phyloP scores from a whole-genome alignment of 305 asterid species.

The Withania somnifera region DNA sequence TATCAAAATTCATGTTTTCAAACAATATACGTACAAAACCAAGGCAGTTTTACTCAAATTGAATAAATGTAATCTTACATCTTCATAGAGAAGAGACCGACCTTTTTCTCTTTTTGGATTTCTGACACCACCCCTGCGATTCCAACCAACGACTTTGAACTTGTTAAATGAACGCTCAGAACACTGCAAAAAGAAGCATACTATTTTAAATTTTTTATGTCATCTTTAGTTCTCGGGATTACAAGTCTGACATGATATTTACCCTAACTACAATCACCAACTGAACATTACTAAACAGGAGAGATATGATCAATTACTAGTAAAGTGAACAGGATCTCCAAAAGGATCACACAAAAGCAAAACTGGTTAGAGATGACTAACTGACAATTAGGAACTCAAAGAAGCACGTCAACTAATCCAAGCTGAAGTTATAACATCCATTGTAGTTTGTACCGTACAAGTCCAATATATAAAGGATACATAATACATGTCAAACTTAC shows the following conservation, averaged over 20 bases:
- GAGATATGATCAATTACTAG: not conserved
- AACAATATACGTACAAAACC: not conserved
- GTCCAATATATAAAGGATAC: not conserved
- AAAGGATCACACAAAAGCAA: not conserved
- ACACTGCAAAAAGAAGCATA: constrained; percentile 44
- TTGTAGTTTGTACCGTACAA: not conserved
- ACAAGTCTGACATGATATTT: not conserved
- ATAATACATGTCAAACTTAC: constrained; percentile 33
- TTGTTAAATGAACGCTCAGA: constrained; percentile 77
- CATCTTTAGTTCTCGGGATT: not conserved
- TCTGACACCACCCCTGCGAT: constrained; percentile 82
- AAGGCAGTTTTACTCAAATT: not conserved
- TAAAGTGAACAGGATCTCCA: not conserved
- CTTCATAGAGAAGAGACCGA: constrained; percentile 14
- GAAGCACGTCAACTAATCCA: not conserved
- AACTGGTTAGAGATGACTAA: not conserved
- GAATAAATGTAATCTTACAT: not conserved
- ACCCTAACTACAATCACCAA: not conserved
- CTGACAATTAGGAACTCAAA: not conserved
- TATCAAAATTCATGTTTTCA: not conserved
- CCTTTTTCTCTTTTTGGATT: constrained; percentile 94
- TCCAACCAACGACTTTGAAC: constrained; percentile 98
- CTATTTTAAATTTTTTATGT: not conserved
- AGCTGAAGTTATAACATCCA: not conserved
- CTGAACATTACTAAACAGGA: not conserved